Conservation (phyloP, 345 rosid species). For the Gossypium raimondii region DNA sequence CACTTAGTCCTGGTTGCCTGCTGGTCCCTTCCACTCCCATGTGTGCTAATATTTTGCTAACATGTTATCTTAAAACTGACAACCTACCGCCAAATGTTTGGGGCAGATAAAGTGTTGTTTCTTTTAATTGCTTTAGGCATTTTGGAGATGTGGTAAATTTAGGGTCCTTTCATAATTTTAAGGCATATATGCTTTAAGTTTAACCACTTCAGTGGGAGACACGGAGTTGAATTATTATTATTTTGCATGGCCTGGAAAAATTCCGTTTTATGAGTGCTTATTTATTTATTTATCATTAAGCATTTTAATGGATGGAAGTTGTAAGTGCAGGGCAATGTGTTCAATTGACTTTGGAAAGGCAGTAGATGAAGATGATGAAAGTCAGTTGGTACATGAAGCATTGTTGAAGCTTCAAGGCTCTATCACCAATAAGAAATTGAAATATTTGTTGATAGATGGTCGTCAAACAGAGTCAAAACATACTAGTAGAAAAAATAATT, state of each 20-base stretch:
- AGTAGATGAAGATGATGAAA: constrained; percentile 57
- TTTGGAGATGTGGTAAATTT: neutral
- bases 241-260: neutral
- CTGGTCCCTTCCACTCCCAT: neutral
- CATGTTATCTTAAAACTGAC: neutral
- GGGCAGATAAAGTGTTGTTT: neutral
- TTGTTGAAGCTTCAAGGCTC: constrained; percentile 36
- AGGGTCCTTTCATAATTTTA: neutral
- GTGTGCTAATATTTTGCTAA: neutral
- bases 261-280: neutral
- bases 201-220: too few relatives aligned
- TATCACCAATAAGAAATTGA: constrained; percentile 42
- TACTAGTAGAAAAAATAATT: constrained; percentile 48
- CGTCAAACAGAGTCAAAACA: constrained; percentile 41
- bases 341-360: constrained; percentile 75
- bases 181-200: neutral
- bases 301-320: neutral
- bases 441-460: constrained; percentile 45
- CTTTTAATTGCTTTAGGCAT: neutral
- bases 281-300: neutral
- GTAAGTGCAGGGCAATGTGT: constrained; percentile 74
- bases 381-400: constrained; percentile 45
- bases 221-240: neutral
- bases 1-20: neutral
- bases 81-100: neutral